A percentile compares a stretch with the other conserved stretches of the same genome.
phyloP scores from a whole-genome alignment of 257 asterid genomes.

The Anisodus acutangulus region DNA sequence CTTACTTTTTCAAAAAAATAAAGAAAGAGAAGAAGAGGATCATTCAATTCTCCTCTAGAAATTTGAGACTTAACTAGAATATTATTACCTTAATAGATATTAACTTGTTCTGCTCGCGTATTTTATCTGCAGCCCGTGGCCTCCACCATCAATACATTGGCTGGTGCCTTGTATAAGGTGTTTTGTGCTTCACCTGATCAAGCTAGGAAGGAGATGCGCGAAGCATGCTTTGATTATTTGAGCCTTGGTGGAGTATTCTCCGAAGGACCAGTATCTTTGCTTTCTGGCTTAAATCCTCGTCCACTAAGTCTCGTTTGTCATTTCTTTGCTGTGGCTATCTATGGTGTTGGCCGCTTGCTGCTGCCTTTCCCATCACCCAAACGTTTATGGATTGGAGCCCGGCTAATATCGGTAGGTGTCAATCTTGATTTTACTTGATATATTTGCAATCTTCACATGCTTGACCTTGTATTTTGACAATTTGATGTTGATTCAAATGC shows the following conservation, averaged over 20 bases:
- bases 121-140: constrained; percentile 59
- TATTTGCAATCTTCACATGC: background rate
- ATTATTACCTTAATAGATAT: constrained; percentile 2
- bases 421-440: background rate
- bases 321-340: constrained; percentile 65
- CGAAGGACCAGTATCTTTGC: constrained; percentile 58
- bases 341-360: constrained; percentile 63
- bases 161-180: constrained; percentile 64
- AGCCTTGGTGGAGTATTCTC: constrained; percentile 67
- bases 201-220: constrained; percentile 70
- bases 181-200: constrained; percentile 64
- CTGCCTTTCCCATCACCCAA: constrained; percentile 62
- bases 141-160: constrained; percentile 62
- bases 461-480: constrained; percentile 1
- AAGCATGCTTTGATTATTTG: constrained; percentile 64
- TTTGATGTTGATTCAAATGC: constrained; percentile 22
- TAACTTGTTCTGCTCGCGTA: constrained; percentile 6
- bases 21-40: background rate
- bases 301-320: constrained; percentile 62
- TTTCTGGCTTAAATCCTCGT: constrained; percentile 63
- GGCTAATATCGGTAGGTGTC: constrained; percentile 46
- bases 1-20: background rate
- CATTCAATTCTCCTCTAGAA: background rate
- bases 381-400: constrained; percentile 58
- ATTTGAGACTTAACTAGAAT: background rate